phyloP scores from a whole-genome alignment of 495 filamentous ascomycete genomes.

The Podospora pseudocomata region DNA sequence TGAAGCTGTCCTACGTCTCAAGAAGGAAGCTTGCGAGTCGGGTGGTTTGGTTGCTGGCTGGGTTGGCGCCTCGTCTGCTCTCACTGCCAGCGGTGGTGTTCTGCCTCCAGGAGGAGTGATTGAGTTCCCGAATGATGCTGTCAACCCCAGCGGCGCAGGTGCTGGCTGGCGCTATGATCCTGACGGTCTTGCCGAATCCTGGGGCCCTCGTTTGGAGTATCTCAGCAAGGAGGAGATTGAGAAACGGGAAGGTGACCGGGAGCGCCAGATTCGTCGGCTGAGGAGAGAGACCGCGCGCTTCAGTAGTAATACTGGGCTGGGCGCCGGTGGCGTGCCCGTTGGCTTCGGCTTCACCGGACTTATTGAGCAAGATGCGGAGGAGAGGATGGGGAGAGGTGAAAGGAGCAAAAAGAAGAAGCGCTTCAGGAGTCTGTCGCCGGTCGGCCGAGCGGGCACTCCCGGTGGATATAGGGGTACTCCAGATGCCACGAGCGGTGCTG shows the following conservation, averaged over 20 bases:
- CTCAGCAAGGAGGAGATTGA: slow-evolving; percentile 96
- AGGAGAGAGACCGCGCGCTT: slow-evolving; percentile 90
- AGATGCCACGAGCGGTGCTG: slow-evolving; percentile 58
- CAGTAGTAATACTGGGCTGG: slow-evolving; percentile 75
- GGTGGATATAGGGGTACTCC: slow-evolving; percentile 64
- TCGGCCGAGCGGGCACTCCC: slow-evolving; percentile 62
- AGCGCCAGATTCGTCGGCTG: slow-evolving; percentile 80
- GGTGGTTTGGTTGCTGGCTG: slow-evolving; percentile 72
- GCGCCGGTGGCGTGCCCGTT: slow-evolving; percentile 53
- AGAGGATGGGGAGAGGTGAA: slow-evolving; percentile 78
- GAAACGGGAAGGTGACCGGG: slow-evolving; percentile 90
- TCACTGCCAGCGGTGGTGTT: slow-evolving; percentile 44
- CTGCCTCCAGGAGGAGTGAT: slow-evolving; percentile 31
- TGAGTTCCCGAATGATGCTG: slow-evolving; percentile 86
- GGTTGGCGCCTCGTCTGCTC: slow-evolving; percentile 32
- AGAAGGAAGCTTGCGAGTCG: slow-evolving; percentile 93
- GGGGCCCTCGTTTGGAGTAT: slow-evolving; percentile 89
- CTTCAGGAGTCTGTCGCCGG: slow-evolving; percentile 82
- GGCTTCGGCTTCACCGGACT: slow-evolving; percentile 55
- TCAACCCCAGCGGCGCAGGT: slow-evolving; percentile 53
- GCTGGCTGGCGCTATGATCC: slow-evolving; percentile 94
- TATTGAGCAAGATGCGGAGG: slow-evolving; percentile 55
- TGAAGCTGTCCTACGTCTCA: slow-evolving; percentile 85
- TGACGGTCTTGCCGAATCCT: slow-evolving; percentile 82
- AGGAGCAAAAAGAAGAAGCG: slow-evolving; percentile 89